Evolutionary conservation across 768 basidiomycete genomes (phyloP), one percentile per base, ranked within the genome.

Genomic region (Auriculariales sp.): DNA sequence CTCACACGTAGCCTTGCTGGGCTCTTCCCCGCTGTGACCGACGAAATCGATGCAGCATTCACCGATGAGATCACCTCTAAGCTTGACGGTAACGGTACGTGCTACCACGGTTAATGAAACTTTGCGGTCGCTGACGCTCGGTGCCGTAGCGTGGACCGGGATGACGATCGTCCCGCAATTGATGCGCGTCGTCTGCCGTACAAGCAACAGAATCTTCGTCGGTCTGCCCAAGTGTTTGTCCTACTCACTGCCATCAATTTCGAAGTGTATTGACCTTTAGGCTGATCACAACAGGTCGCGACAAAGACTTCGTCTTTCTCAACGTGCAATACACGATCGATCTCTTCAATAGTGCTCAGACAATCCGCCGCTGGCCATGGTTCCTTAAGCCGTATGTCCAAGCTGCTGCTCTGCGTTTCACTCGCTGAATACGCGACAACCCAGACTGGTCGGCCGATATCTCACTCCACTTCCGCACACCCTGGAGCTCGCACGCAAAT

Each of bases 141-240:
- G 24, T 1, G 15, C 2, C 3, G 10, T 33, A 53, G 60, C 56
- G 14, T 65, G 64, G 65, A 47, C 49, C 1, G 56, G 54, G 7
- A 39, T 63, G 12, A 52, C 53, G 15, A 59, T 55, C 0, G 45
- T 61, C 3, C 28, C 53, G 10, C 53, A 57, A 0, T 49, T 65
- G 10, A 58, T 60, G 49, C 50, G 52, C 2, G 55, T 67, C 28
- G 58, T 66, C n/a, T 60, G 63, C n/a, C 61, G 64, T 3, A 53
- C 60, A 3, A 65, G 58, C 47, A 66, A 66, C 42, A 55, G 65
- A 2, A 42, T 65, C 15, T 64, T 68, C 28, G 63, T 68, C 11
- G 66, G 65, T 5, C 36, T 58, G 3, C 65, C 63, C 15, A 52
- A 64, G 10, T 67, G 67, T 68, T 22, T 39, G 59, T 51, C 3